A percentile compares a stretch with the other conserved stretches of the same genome.
Conservation (phyloP, 176 grass and related monocot genomes). For the Miscanthus lutarioriparius region DNA sequence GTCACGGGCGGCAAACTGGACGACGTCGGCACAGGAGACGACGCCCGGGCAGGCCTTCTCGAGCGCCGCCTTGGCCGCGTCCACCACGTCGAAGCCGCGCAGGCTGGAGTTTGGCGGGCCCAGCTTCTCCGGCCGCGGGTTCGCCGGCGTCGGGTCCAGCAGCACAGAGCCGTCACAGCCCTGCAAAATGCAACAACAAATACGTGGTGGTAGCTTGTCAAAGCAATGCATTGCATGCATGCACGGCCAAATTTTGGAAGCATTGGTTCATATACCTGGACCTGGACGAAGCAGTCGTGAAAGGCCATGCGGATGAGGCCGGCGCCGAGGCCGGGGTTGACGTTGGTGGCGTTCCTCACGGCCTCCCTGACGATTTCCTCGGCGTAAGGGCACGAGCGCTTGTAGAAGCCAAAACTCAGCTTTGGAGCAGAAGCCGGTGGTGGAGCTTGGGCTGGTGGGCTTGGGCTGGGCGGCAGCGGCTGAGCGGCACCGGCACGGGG, state of each 20-base stretch:
- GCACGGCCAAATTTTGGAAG: background rate
- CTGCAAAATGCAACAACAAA: conserved; percentile 33
- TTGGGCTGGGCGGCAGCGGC: background rate
- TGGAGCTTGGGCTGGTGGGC: background rate
- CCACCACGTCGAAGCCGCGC: conserved; percentile 65
- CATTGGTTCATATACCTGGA: conserved; percentile 9
- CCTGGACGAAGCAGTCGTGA: conserved; percentile 83
- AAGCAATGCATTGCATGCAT: background rate
- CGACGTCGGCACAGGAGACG: conserved; percentile 58
- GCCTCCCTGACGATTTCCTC: conserved; percentile 27
- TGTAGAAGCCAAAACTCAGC: conserved; percentile 43
- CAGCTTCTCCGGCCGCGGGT: conserved; percentile 43
- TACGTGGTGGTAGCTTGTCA: no score
- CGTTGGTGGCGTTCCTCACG: background rate
- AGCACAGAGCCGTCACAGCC: conserved; percentile 72
- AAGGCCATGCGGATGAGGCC: conserved; percentile 59
- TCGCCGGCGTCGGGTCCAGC: conserved; percentile 32
- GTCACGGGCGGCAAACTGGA: conserved; percentile 59
- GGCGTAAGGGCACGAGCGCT: conserved; percentile 33
- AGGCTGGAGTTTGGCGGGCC: conserved; percentile 48
- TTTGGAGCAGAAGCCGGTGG: background rate
- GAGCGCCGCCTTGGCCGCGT: conserved; percentile 41
- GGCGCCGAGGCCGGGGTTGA: conserved; percentile 49
- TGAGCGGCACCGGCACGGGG: background rate
- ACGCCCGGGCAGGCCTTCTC: conserved; percentile 30